Percentiles rank a stretch among this genome's conserved stretches.
phyloP scores from a whole-genome alignment of 305 asterid species.

The Fraxinus baroniana region DNA sequence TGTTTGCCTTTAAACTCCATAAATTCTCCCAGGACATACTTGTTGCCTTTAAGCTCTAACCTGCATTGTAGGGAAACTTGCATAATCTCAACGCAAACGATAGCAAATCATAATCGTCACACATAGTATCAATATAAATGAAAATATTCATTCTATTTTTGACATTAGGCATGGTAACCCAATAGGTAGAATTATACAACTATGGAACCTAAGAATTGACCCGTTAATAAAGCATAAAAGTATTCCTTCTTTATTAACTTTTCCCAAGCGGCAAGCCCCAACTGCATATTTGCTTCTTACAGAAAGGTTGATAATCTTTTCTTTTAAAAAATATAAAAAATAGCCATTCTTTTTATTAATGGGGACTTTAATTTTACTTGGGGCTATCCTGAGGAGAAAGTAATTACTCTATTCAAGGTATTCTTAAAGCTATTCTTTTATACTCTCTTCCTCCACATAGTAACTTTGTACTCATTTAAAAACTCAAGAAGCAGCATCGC shows the following conservation, averaged over 20 bases:
- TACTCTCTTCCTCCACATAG: neutral
- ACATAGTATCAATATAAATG: neutral
- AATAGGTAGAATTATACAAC: neutral
- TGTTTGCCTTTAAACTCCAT: slow-evolving; percentile 76
- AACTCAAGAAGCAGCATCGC: neutral
- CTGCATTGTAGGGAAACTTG: slow-evolving; percentile 41
- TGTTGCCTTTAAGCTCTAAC: slow-evolving; percentile 69
- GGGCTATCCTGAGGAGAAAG: neutral
- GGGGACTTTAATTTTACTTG: neutral
- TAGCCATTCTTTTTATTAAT: neutral
- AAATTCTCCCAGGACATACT: slow-evolving; percentile 71
- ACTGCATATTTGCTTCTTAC: neutral
- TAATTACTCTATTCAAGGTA: neutral
- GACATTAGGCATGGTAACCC: neutral
- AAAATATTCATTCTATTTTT: neutral
- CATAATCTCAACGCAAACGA: neutral
- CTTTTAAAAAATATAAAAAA: neutral
- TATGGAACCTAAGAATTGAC: neutral
- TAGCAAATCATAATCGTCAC: neutral
- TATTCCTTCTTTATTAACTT: neutral
- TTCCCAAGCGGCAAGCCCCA: neutral
- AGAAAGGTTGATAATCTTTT: neutral
- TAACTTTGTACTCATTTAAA: neutral
- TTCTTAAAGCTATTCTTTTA: neutral
- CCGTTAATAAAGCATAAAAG: neutral